phyloP scores from a whole-genome alignment of 2,329 filamentous ascomycete genomes.

The Pseudogymnoascus sp. region DNA sequence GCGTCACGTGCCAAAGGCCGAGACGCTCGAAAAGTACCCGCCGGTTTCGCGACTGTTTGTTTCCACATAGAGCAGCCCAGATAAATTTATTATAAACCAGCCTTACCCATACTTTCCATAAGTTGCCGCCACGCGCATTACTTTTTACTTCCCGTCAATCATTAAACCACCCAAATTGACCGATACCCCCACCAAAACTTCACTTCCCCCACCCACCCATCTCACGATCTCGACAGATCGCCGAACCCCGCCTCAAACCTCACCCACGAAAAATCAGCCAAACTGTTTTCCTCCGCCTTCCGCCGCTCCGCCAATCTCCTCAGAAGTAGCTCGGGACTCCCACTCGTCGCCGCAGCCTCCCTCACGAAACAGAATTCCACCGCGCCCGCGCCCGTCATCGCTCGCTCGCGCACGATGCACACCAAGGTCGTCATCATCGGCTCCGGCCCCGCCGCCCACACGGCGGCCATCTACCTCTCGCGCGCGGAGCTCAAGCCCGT shows the following conservation, averaged over 20 bases:
- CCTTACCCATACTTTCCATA: slow-evolving; percentile 5
- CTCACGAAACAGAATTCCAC: slow-evolving; percentile 28
- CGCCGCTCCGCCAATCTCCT: slow-evolving; percentile 46
- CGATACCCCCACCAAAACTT: neutral
- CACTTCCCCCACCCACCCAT: neutral
- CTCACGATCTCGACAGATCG: slow-evolving; percentile 1
- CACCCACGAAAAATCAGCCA: slow-evolving; percentile 42
- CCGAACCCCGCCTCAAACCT: neutral
- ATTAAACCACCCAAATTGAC: neutral
- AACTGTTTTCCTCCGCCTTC: slow-evolving; percentile 84
- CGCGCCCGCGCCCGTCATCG: slow-evolving; percentile 28
- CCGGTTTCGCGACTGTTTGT: slow-evolving; percentile 1
- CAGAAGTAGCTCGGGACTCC: slow-evolving; percentile 17
- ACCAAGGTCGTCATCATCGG: slow-evolving; percentile 88
- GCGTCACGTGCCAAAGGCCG: neutral
- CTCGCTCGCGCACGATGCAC: slow-evolving; percentile 61
- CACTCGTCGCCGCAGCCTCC: slow-evolving; percentile 12
- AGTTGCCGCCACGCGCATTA: neutral
- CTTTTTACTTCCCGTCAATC: neutral
- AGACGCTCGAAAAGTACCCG: slow-evolving; percentile 4
- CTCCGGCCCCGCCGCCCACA: slow-evolving; percentile 95
- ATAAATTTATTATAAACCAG: slow-evolving; percentile 5
- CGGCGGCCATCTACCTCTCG: slow-evolving; percentile 90
- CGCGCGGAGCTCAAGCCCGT: slow-evolving; percentile 89
- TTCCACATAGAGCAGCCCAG: neutral